Percentiles rank a stretch among this genome's conserved stretches.
These are phyloP conservation scores for Mycena sp. DNA, from an alignment of 1,284 basidiomycete species.

Conservation along the genomic window DNA sequence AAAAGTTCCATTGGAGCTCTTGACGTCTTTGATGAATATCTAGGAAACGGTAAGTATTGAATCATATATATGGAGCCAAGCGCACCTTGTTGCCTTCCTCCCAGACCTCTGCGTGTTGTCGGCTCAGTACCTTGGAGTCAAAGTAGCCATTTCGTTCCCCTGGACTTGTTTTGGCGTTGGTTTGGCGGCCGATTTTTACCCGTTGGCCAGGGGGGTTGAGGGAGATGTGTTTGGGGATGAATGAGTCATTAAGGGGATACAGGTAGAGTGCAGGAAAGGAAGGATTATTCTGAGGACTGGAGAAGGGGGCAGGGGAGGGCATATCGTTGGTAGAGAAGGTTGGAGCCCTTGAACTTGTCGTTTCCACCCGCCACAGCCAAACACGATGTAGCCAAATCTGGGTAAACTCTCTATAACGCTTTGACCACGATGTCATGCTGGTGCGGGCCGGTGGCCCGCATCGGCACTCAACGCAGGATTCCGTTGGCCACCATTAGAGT, in stretches of 20 bases:
- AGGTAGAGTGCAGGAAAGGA: constrained; percentile 84
- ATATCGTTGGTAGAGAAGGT: constrained; percentile 38
- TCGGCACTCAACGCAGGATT: too few species aligned
- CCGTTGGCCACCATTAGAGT: too few species aligned
- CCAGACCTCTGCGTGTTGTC: constrained; percentile 99
- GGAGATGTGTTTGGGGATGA: constrained; percentile 95
- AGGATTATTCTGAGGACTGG: constrained; percentile 36
- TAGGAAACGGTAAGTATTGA: constrained; percentile 42
- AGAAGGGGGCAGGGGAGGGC: constrained; percentile 53
- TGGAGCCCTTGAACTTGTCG: constrained; percentile 13
- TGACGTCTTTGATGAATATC: constrained; percentile 99
- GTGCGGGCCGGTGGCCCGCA: too few species aligned
- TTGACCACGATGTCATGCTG: too few species aligned
- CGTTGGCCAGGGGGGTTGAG: constrained; percentile 71
- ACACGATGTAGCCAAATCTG: not conserved
- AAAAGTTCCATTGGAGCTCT: constrained; percentile 98
- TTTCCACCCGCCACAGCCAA: not conserved
- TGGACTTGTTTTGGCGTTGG: constrained; percentile 95
- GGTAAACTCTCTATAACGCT: too few species aligned
- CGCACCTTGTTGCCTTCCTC: constrained; percentile 87
- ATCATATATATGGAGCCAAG: constrained; percentile 16
- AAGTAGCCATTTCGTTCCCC: constrained; percentile 97
- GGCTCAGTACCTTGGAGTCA: constrained; percentile 95
- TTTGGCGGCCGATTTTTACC: constrained; percentile 98
- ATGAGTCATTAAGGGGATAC: constrained; percentile 96